Base-by-base conservation (phyloP, 768 basidiomycete species). In the Pleurotus pulmonarius region DNA sequence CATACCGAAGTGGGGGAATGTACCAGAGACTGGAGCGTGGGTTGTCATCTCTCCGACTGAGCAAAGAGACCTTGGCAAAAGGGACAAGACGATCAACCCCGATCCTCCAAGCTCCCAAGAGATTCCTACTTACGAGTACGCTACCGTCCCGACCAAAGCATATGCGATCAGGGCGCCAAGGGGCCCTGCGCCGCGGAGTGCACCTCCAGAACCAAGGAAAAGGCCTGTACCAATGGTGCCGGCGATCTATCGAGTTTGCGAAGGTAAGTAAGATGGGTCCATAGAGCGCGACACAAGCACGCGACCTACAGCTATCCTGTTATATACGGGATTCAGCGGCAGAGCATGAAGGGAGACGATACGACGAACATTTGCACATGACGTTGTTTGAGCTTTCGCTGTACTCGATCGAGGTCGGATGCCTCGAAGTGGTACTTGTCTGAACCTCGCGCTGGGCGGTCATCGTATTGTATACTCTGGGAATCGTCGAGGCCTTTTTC, bases 41-140 rank as follows among this genome's bases (percentile, higher is more conserved):
- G 86, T 83, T n/a, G 88, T 87, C 88, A 91, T 87, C 70, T 92
- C 90, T 34, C 83, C 88, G 12, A 90, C 67, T 2, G 84, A 80
- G 62, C 86, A 86, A 12, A 90, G 70, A 3, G 84, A 81, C 5
- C 82, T 83, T 38, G 25, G 46, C 5, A 13, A 20, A 20, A 12
- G 40, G 29, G 29, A 8, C 8, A 34, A 29, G 29, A 34, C 8
- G 9, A 9, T 34, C 29, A 34, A 34, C 7, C 29, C 29, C 29
- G 9, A 34, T 34, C 29, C 8, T 11, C 29, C 29, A 34, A 34
- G 13, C 25, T 13, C 20, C 48, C 48, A 18, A 16, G n/a, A 4
- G n/a, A 59, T 34, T 37, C 29, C 8, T 15, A 75, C 82, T 60
- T 58, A 84, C 75, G 84, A 74, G 66, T 86, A 88, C 12, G 84